Percentiles rank a stretch among this genome's conserved stretches.
Conservation (phyloP, 768 basidiomycete species). For the Collybia mongolica region DNA sequence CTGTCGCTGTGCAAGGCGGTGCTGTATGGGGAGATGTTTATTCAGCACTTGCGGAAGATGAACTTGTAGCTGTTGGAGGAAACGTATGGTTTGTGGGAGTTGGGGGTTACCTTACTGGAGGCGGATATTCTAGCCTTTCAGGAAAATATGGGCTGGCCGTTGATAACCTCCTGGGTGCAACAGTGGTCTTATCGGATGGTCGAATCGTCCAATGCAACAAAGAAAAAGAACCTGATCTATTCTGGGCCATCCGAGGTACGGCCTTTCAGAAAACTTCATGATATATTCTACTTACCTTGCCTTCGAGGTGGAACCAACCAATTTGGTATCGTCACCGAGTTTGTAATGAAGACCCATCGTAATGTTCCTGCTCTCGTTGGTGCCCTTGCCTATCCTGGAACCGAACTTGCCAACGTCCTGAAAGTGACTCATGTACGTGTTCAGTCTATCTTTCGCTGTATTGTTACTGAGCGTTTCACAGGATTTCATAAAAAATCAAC, state of each 20-base stretch:
- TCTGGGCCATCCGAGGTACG: slow-evolving; percentile 25
- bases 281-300: background rate
- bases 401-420: slow-evolving; percentile 11
- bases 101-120: slow-evolving; percentile 11
- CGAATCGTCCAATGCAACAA: slow-evolving; percentile 12
- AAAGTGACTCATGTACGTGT: slow-evolving; percentile 6
- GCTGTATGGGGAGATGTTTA: slow-evolving; percentile 17
- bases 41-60: slow-evolving; percentile 4
- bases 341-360: slow-evolving; percentile 14
- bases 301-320: slow-evolving; percentile 16
- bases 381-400: slow-evolving; percentile 13
- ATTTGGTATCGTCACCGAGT: slow-evolving; percentile 20
- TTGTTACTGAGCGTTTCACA: background rate
- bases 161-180: slow-evolving; percentile 19
- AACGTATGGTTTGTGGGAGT: slow-evolving; percentile 12
- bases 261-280: background rate
- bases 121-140: slow-evolving; percentile 9
- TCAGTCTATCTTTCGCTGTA: background rate
- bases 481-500: slow-evolving; percentile 1
- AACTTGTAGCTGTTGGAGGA: slow-evolving; percentile 13
- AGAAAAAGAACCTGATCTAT: slow-evolving; percentile 19
- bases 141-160: slow-evolving; percentile 8
- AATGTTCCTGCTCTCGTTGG: slow-evolving; percentile 6
- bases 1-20: slow-evolving; percentile 12
- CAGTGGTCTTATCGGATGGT: slow-evolving; percentile 17